phyloP scores from a whole-genome alignment of 1,284 basidiomycete genomes.

The Trichosporon coremiiforme region DNA sequence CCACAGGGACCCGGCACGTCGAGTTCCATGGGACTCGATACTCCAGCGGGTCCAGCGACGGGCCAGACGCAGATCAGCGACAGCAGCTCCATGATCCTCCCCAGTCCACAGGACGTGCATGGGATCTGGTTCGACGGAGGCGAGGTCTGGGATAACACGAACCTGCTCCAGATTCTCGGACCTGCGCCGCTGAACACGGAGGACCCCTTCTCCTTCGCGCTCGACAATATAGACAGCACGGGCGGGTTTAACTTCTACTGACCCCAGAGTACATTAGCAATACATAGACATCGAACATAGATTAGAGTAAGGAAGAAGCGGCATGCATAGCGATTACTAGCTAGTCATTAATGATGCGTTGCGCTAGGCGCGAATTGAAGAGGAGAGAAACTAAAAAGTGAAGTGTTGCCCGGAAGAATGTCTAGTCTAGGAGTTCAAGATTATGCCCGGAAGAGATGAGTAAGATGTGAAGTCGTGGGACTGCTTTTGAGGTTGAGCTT shows the following conservation, averaged over 20 bases:
- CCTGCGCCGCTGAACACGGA: constrained; percentile 30
- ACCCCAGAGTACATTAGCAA: no score
- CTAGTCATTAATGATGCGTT: background rate
- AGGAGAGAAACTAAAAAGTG: background rate
- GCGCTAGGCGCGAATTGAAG: background rate
- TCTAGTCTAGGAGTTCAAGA: background rate
- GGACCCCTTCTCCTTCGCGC: constrained; percentile 31
- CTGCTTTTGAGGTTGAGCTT: background rate
- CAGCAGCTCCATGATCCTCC: background rate
- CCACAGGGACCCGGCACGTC: background rate
- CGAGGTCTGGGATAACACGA: constrained; percentile 29
- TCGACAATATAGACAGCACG: background rate
- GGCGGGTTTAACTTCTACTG: constrained; percentile 4
- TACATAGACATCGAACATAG: background rate
- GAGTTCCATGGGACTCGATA: constrained; percentile 1
- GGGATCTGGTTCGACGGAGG: constrained; percentile 26
- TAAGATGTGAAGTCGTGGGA: background rate
- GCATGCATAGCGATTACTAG: background rate
- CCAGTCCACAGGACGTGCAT: constrained; percentile 17
- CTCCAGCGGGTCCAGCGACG: background rate
- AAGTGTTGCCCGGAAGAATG: background rate
- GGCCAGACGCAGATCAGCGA: constrained; percentile 14
- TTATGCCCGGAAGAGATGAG: background rate
- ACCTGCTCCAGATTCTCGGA: constrained; percentile 30
- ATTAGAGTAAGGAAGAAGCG: background rate